A percentile compares a stretch with the other conserved stretches of the same genome.
Conservation (phyloP, 768 basidiomycete species). For the Grammothele lineata region DNA sequence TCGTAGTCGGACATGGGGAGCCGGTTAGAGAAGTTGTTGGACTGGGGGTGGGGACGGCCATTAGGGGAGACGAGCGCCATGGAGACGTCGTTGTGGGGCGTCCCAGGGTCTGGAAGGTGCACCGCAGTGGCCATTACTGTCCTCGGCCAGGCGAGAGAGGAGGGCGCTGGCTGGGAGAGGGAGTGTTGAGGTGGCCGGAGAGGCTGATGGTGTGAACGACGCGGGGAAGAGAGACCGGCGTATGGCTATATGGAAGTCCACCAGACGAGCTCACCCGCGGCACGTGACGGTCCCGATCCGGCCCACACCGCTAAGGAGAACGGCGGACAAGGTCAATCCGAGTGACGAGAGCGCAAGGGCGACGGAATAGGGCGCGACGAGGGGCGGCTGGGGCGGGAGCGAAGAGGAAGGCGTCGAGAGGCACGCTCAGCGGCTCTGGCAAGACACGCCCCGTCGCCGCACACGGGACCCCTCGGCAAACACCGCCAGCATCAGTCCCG, state of each 20-base stretch:
- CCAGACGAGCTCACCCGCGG: no score
- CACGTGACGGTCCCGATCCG: no score
- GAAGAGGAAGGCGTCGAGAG: no score
- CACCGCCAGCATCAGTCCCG: no score
- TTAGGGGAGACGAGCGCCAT: conserved; percentile 27
- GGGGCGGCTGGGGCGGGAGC: no score
- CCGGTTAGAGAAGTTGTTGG: conserved; percentile 46
- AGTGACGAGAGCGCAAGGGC: no score
- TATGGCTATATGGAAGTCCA: background rate
- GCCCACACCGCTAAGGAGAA: no score
- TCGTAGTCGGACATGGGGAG: conserved; percentile 56
- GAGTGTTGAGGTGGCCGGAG: conserved; percentile 4
- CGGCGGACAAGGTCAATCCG: no score
- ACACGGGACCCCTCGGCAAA: no score
- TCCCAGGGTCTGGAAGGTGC: conserved; percentile 18
- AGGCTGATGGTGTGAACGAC: conserved; percentile 8
- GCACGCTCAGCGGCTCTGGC: no score
- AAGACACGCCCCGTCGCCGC: no score
- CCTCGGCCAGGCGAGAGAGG: background rate
- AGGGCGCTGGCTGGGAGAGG: background rate
- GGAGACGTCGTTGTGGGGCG: conserved; percentile 14
- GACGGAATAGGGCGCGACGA: no score
- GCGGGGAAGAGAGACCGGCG: conserved; percentile 12
- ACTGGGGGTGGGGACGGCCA: conserved; percentile 31
- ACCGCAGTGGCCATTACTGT: conserved; percentile 24